Base-by-base conservation (phyloP, 1,284 basidiomycete species). In the Ustilago shanxiensis region DNA sequence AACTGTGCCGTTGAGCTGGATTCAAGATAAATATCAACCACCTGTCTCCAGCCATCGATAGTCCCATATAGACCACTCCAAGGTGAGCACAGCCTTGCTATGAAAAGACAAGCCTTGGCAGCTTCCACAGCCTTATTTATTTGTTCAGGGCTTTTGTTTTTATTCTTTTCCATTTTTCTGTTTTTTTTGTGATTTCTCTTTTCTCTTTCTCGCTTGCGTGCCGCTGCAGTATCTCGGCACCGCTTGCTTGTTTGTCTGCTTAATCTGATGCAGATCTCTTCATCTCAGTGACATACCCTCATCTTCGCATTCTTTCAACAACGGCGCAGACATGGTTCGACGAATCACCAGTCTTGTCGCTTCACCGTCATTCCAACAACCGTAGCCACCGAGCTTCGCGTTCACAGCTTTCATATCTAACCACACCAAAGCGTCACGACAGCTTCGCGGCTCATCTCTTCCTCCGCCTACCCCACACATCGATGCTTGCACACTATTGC, bases 261-360 rank as follows among this genome's bases (percentile, higher is more conserved):
- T 28, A 5, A 28, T 26, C 13, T 16, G 14, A 14, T 24, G n/a
- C 26, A 16, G 26, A 22, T 28, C 20, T 29, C 26, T 49, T 49
- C 50, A 35, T 52, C 50, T 35, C 50, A 22, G 29, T 6, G 33
- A n/a, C 50, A 16, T n/a, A 3, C 29, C 18, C 50, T 52, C n/a
- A 13, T n/a, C 50, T 33, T 33, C 50, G 20, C 50, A 29, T 33
- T 52, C 29, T 52, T 18, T 20, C n/a, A 10, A 37, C n/a, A 10
- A 37, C 47, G 24, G 22, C 35, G 62, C 29, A 58, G 54, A 45
- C 2, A 64, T 64, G 62, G 54, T 24, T 28, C 7, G 22, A 28
- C 22, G 16, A 39, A 8, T 6, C 4, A 20, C 41, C 26, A 28
- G 26, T 49, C 22, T 28, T 28, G 47, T 16, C 24, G 5, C 24